phyloP scores from a whole-genome alignment of 106 monocot genomes.

The Phalaenopsis aphrodite region DNA sequence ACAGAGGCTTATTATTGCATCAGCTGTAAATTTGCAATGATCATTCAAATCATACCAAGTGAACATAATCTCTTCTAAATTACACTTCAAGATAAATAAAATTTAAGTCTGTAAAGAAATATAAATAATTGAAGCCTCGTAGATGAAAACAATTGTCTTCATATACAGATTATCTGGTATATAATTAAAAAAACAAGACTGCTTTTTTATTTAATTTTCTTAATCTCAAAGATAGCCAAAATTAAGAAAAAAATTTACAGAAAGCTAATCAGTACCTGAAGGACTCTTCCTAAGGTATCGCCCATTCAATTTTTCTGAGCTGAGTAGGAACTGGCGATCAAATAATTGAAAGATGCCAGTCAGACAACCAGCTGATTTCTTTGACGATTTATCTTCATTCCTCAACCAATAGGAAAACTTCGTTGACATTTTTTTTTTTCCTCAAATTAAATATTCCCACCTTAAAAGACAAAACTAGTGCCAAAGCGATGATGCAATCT shows the following conservation, averaged over 20 bases:
- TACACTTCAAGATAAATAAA: too few species aligned
- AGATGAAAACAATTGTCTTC: too few species aligned
- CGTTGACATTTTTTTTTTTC: conserved; percentile 45
- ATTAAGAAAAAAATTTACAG: background rate
- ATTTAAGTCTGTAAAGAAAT: too few species aligned
- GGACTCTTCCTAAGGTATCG: conserved; percentile 27
- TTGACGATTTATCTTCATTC: conserved; percentile 50
- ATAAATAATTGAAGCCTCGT: too few species aligned
- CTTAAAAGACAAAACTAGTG: background rate
- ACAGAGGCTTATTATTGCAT: background rate
- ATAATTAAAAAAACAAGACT: background rate
- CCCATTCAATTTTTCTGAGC: conserved; percentile 20
- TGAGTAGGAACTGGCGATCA: conserved; percentile 47
- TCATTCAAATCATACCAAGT: too few species aligned
- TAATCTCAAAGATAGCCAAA: background rate
- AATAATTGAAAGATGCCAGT: conserved; percentile 78
- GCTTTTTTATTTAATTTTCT: background rate
- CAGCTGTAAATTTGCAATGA: background rate
- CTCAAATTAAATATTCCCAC: background rate
- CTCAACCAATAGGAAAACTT: conserved; percentile 42
- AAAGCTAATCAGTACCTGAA: conserved; percentile 24
- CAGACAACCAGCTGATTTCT: conserved; percentile 72
- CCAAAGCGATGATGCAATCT: background rate
- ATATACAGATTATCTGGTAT: too few species aligned
- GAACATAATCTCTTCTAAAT: too few species aligned